Conservation (phyloP, 768 basidiomycete genomes). For the Galerina marginata region DNA sequence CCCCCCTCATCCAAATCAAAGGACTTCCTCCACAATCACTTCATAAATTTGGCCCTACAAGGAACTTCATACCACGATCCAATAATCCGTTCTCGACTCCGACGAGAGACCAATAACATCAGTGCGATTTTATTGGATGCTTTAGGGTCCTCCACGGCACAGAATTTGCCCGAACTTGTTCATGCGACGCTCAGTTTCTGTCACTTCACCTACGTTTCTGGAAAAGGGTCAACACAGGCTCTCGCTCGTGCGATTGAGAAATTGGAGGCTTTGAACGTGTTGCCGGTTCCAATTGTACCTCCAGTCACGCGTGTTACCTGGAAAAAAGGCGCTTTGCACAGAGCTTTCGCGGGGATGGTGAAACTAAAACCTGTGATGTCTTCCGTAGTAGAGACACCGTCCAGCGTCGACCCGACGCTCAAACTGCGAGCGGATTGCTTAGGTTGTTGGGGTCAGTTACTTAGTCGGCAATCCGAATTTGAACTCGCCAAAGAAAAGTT, state of each 20-base stretch:
- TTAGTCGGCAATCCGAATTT: slow-evolving; percentile 25
- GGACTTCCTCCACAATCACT: slow-evolving; percentile 28
- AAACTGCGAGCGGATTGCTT: slow-evolving; percentile 31
- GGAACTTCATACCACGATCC: slow-evolving; percentile 14
- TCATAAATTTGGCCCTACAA: slow-evolving; percentile 23
- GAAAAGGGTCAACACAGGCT: slow-evolving; percentile 24
- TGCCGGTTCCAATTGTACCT: background rate
- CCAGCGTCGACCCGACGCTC: background rate
- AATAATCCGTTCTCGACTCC: slow-evolving; percentile 19
- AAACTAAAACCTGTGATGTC: background rate
- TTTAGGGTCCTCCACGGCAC: slow-evolving; percentile 7
- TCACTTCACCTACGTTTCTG: slow-evolving; percentile 29
- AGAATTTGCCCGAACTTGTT: slow-evolving; percentile 21
- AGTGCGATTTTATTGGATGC: slow-evolving; percentile 27
- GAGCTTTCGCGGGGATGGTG: background rate
- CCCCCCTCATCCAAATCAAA: slow-evolving; percentile 24
- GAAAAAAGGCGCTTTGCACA: background rate
- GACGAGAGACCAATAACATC: slow-evolving; percentile 30
- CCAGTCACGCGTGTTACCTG: background rate
- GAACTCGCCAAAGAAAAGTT: slow-evolving; percentile 28
- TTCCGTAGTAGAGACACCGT: background rate
- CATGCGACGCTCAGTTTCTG: slow-evolving; percentile 28
- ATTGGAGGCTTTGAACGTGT: slow-evolving; percentile 10
- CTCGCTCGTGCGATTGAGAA: slow-evolving; percentile 25
- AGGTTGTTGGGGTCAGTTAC: slow-evolving; percentile 34